Percentiles rank a stretch among this genome's conserved stretches.
phyloP scores from a whole-genome alignment of 176 grass and related monocot species.

The Hyparrhenia diplandra region DNA sequence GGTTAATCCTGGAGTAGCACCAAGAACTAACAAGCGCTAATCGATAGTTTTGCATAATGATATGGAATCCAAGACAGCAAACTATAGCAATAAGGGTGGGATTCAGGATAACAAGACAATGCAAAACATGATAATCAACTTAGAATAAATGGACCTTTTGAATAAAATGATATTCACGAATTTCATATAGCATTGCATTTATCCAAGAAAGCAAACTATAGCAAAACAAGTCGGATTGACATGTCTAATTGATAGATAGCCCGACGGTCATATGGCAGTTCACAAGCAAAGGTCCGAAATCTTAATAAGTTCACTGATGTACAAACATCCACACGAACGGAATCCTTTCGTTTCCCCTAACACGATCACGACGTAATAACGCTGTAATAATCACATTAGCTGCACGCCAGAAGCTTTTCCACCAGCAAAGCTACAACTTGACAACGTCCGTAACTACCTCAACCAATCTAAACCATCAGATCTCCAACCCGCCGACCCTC shows the following conservation, averaged over 20 bases:
- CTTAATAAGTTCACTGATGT: neutral
- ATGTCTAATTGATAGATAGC: neutral
- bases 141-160: neutral
- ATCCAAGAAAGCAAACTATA: too few species aligned
- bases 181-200: neutral
- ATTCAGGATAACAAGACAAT: neutral
- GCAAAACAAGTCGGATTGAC: neutral
- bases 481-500: constrained; percentile 27
- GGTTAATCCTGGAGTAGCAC: neutral
- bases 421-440: neutral
- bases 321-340: neutral
- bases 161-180: neutral
- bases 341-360: neutral
- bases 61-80: neutral
- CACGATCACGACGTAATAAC: neutral
- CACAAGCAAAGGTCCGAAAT: neutral
- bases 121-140: neutral
- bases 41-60: neutral
- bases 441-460: neutral
- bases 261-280: neutral
- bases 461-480: constrained; percentile 19
- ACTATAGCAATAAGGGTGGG: neutral
- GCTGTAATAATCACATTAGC: neutral
- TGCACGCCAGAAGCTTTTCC: neutral
- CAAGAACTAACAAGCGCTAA: neutral